These are phyloP conservation scores for Boletellus ananiceps DNA, from an alignment of 768 basidiomycete genomes.

Conservation along the genomic window DNA sequence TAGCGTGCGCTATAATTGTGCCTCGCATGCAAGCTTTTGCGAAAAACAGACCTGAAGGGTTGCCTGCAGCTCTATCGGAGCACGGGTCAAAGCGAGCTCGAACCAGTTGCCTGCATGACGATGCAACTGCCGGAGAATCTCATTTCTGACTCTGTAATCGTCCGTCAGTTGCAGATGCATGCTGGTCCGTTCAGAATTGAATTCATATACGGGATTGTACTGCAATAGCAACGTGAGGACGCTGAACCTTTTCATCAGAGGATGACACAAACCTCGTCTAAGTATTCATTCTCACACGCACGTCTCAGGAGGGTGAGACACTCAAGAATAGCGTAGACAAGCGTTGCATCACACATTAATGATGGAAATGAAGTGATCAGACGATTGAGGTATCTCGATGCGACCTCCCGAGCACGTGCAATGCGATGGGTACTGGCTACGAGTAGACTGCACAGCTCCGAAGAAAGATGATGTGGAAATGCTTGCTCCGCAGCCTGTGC, in stretches of 20 bases:
- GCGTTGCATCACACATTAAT: slow-evolving; percentile 82
- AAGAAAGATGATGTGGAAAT: slow-evolving; percentile 60
- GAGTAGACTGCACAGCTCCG: slow-evolving; percentile 72
- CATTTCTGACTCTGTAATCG: slow-evolving; percentile 78
- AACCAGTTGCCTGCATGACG: slow-evolving; percentile 81
- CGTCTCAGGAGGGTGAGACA: slow-evolving; percentile 83
- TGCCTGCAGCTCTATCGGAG: slow-evolving; percentile 89
- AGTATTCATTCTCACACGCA: slow-evolving; percentile 86
- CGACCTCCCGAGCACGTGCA: slow-evolving; percentile 74
- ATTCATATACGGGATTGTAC: slow-evolving; percentile 88
- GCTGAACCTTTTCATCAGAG: not conserved
- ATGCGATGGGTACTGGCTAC: slow-evolving; percentile 79
- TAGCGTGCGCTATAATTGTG: slow-evolving; percentile 1
- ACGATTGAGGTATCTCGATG: slow-evolving; percentile 77
- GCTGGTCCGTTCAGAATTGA: slow-evolving; percentile 69
- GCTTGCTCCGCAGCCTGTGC: slow-evolving; percentile 74
- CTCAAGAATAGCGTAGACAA: slow-evolving; percentile 89
- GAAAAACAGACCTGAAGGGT: slow-evolving; percentile 68
- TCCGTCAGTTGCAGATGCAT: slow-evolving; percentile 81
- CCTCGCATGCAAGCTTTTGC: not conserved
- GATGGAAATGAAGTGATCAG: slow-evolving; percentile 91
- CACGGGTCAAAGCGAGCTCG: slow-evolving; percentile 76
- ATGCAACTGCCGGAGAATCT: slow-evolving; percentile 73
- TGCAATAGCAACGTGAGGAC: slow-evolving; percentile 28
- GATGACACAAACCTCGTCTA: slow-evolving; percentile 67